Conservation (phyloP, 495 filamentous ascomycete genomes). For the Podospora tetraspora region DNA sequence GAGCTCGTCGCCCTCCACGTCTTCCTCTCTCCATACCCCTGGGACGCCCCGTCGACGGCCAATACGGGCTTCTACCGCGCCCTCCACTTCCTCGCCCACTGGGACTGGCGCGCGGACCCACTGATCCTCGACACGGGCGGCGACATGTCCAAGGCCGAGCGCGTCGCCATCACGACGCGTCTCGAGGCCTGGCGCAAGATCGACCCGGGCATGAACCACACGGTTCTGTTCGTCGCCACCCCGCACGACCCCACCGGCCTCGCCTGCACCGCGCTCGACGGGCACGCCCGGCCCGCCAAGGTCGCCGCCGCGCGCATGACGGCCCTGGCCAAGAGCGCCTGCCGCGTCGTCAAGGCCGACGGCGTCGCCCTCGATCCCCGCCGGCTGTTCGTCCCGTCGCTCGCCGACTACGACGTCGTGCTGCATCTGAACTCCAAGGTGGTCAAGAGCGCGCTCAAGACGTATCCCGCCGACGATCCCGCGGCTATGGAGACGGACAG, state of each 20-base stretch:
- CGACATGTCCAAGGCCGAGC: slow-evolving; percentile 49
- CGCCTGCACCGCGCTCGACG: slow-evolving; percentile 66
- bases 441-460: slow-evolving; percentile 24
- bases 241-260: slow-evolving; percentile 70
- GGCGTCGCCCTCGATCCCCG: slow-evolving; percentile 51
- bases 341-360: slow-evolving; percentile 53
- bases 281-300: slow-evolving; percentile 53
- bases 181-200: slow-evolving; percentile 77
- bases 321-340: slow-evolving; percentile 67
- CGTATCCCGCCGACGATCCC: slow-evolving; percentile 24
- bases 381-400: slow-evolving; percentile 61
- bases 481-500: slow-evolving; percentile 4
- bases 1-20: slow-evolving; percentile 70
- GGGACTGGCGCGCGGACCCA: slow-evolving; percentile 86
- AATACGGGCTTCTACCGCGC: slow-evolving; percentile 78
- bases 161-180: slow-evolving; percentile 58
- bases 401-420: slow-evolving; percentile 79
- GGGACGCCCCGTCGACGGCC: slow-evolving; percentile 69
- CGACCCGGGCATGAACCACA: slow-evolving; percentile 80
- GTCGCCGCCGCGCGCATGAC: slow-evolving; percentile 83
- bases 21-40: slow-evolving; percentile 81
- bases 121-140: slow-evolving; percentile 68
- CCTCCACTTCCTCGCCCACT: slow-evolving; percentile 67
- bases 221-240: slow-evolving; percentile 76
- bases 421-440: slow-evolving; percentile 59